A percentile compares a stretch with the other conserved stretches of the same genome.
Evolutionary conservation across 768 basidiomycete species (phyloP).

Genomic region (Lentinula edodes): DNA sequence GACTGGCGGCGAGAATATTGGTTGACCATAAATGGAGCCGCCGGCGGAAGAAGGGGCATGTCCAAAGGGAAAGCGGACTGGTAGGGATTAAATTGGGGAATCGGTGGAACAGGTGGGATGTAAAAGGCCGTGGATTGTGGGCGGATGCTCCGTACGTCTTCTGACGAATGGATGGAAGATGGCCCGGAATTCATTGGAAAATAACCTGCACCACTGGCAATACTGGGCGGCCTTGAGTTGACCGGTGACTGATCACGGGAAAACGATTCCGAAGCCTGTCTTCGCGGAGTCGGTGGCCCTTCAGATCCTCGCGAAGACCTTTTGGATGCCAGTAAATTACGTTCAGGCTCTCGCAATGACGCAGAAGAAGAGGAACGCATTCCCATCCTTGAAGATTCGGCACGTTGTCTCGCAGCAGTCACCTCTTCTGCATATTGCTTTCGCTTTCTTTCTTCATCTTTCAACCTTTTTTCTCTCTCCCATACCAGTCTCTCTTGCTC

Average conservation of each 20-base stretch:
- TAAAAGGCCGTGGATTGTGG: conserved; percentile 36
- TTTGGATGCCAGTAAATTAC: conserved; percentile 32
- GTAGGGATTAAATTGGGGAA: conserved; percentile 38
- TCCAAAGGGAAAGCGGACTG: conserved; percentile 34
- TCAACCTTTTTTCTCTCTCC: conserved; percentile 46
- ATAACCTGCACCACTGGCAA: conserved; percentile 26
- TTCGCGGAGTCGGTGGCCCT: conserved; percentile 32
- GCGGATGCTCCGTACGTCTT: conserved; percentile 41
- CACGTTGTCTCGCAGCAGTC: conserved; percentile 50
- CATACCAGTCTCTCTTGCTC: conserved; percentile 41
- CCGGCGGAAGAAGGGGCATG: conserved; percentile 67
- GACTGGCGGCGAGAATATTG: conserved; percentile 35
- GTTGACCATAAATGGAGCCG: conserved; percentile 72
- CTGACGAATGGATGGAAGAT: conserved; percentile 55
- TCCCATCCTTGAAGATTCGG: conserved; percentile 39
- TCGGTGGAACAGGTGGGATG: conserved; percentile 26
- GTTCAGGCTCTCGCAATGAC: conserved; percentile 35
- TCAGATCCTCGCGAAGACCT: conserved; percentile 30
- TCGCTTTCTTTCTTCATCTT: conserved; percentile 52
- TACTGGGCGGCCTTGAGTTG: conserved; percentile 46
- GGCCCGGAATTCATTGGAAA: conserved; percentile 40
- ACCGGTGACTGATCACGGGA: conserved; percentile 42
- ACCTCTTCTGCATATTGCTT: conserved; percentile 54
- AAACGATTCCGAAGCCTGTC: conserved; percentile 37
- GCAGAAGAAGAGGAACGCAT: conserved; percentile 27